A percentile compares a stretch with the other conserved stretches of the same genome.
Evolutionary conservation across 805 yeast species (phyloP).

Genomic region (Zygoascus tannicola): DNA sequence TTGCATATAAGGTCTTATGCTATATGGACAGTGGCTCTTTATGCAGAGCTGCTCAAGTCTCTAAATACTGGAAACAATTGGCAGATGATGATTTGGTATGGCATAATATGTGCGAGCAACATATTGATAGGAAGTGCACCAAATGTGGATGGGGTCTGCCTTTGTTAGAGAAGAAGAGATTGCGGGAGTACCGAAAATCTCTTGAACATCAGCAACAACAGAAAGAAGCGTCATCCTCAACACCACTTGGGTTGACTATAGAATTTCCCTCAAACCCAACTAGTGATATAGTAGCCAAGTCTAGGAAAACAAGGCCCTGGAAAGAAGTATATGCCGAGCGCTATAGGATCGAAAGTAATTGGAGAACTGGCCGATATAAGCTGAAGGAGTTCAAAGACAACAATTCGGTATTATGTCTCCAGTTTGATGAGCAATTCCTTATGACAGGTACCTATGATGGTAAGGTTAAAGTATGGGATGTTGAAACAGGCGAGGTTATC

Average conservation of each 20-base stretch:
- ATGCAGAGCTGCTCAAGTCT: conserved; percentile 89
- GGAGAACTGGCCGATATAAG: conserved; percentile 76
- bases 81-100: conserved; percentile 97
- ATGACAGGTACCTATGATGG: conserved; percentile 92
- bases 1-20: conserved; percentile 75
- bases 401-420: conserved; percentile 83
- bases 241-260: not conserved
- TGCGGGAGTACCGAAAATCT: conserved; percentile 25
- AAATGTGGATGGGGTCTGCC: conserved; percentile 99
- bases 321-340: conserved; percentile 89
- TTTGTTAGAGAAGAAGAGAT: conserved; percentile 66
- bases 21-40: conserved; percentile 89
- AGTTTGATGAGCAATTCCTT: conserved; percentile 67
- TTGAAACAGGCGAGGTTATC: conserved; percentile 65
- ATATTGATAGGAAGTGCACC: conserved; percentile 93
- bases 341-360: conserved; percentile 82
- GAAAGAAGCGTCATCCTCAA: not conserved
- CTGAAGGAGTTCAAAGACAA: conserved; percentile 60
- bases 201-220: conserved; percentile 14
- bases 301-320: conserved; percentile 71
- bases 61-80: conserved; percentile 71
- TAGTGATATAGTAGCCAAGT: conserved; percentile 4
- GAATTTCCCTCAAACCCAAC: too few relatives aligned
- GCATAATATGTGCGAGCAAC: conserved; percentile 98
- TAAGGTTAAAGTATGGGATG: conserved; percentile 88